Conservation (phyloP, 805 yeast genomes). For the Suhomyces sp. region DNA sequence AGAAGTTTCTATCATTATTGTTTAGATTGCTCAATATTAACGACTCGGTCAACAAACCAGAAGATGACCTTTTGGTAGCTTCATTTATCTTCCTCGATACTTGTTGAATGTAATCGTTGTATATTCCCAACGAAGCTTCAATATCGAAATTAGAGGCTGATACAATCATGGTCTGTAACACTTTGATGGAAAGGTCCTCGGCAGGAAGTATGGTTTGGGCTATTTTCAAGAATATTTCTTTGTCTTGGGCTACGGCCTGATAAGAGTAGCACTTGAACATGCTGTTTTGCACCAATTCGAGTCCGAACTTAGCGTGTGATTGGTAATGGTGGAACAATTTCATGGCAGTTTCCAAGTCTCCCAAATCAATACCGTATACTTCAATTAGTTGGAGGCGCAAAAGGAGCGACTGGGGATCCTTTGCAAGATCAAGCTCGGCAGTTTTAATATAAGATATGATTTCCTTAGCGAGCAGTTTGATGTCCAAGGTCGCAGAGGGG, state of each 20-base stretch:
- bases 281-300: slow-evolving; percentile 40
- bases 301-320: slow-evolving; percentile 34
- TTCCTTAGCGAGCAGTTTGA: not conserved
- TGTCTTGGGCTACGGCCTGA: slow-evolving; percentile 33
- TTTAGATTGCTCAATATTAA: slow-evolving; percentile 42
- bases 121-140: slow-evolving; percentile 40
- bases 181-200: slow-evolving; percentile 24
- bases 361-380: slow-evolving; percentile 27
- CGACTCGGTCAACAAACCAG: slow-evolving; percentile 47
- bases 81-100: slow-evolving; percentile 31
- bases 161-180: slow-evolving; percentile 41
- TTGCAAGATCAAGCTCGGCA: slow-evolving; percentile 21
- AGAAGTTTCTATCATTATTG: slow-evolving; percentile 52
- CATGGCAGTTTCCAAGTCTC: slow-evolving; percentile 28
- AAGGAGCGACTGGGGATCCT: slow-evolving; percentile 26
- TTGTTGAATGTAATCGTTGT: slow-evolving; percentile 43
- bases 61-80: slow-evolving; percentile 32
- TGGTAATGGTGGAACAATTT: slow-evolving; percentile 40
- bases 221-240: slow-evolving; percentile 27
- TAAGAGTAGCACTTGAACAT: slow-evolving; percentile 40
- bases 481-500: not conserved
- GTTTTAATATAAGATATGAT: slow-evolving; percentile 20
- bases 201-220: slow-evolving; percentile 38
- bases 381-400: slow-evolving; percentile 33
- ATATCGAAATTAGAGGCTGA: slow-evolving; percentile 38